These are phyloP conservation scores for Wallacemonas sp. DNA, from an alignment of 208 protist species.

Conservation along the genomic window DNA sequence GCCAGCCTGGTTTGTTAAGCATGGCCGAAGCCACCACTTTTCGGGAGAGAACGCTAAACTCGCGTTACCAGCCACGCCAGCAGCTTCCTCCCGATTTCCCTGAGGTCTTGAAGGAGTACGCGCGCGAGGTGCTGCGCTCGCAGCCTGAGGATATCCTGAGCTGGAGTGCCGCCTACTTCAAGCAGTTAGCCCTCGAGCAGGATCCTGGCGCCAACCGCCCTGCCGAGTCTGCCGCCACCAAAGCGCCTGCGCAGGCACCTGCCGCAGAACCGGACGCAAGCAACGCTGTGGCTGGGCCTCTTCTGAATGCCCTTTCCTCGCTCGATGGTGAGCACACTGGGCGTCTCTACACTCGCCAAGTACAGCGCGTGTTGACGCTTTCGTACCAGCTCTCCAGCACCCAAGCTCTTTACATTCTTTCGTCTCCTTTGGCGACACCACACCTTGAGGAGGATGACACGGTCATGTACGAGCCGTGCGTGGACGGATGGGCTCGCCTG, in stretches of 20 bases:
- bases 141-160: conserved; percentile 91
- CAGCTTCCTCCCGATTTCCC: conserved; percentile 86
- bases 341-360: conserved; percentile 39
- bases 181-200: conserved; percentile 74
- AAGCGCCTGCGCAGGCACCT: neutral
- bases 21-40: conserved; percentile 55
- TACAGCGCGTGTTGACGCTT: conserved; percentile 58
- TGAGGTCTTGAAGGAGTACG: conserved; percentile 90
- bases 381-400: conserved; percentile 51
- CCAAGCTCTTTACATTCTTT: conserved; percentile 86
- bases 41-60: conserved; percentile 81
- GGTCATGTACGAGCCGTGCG: conserved; percentile 74
- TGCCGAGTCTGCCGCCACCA: neutral
- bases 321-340: conserved; percentile 48
- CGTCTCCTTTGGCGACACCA: conserved; percentile 32
- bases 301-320: conserved; percentile 56
- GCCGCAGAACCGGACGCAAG: conserved; percentile 14
- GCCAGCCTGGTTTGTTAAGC: neutral
- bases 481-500: conserved; percentile 42
- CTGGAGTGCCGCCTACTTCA: conserved; percentile 93
- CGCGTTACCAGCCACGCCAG: conserved; percentile 88
- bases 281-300: conserved; percentile 31
- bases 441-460: conserved; percentile 39
- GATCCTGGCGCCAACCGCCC: neutral
- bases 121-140: conserved; percentile 90